A percentile compares a stretch with the other conserved stretches of the same genome.
Conservation (phyloP, 768 basidiomycete genomes). For the Coprinellus micaceus region DNA sequence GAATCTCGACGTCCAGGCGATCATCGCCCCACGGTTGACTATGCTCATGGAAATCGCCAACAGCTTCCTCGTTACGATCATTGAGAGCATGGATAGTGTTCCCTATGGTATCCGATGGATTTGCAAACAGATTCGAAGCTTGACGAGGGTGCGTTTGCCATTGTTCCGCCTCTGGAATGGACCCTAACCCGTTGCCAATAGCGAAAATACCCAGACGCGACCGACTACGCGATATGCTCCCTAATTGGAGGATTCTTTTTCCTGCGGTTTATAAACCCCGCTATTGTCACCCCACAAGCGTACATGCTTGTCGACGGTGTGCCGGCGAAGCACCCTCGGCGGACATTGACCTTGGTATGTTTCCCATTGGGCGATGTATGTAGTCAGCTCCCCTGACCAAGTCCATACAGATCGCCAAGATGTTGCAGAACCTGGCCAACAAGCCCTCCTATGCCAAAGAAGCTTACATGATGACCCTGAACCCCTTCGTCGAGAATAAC, state of each 20-base stretch:
- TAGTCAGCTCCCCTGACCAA: background rate
- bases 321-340: constrained; percentile 94
- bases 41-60: constrained; percentile 99
- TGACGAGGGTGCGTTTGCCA: constrained; percentile 72
- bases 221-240: constrained; percentile 97
- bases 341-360: constrained; percentile 87
- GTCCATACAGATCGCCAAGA: constrained; percentile 84
- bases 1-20: constrained; percentile 94
- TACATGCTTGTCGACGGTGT: constrained; percentile 99
- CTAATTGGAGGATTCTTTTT: constrained; percentile 99
- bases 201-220: constrained; percentile 99
- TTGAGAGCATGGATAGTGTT: constrained; percentile 96
- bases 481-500: constrained; percentile 98
- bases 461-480: constrained; percentile 96
- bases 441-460: constrained; percentile 98
- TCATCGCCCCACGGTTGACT: constrained; percentile 93
- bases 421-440: constrained; percentile 98
- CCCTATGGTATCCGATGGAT: constrained; percentile 99
- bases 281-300: constrained; percentile 97
- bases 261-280: constrained; percentile 98
- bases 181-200: constrained; percentile 27
- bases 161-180: background rate
- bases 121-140: constrained; percentile 96
- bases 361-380: constrained; percentile 14
- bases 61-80: constrained; percentile 94